A percentile compares a stretch with the other conserved stretches of the same genome.
Evolutionary conservation across 1,139 yeast species (phyloP).

Genomic region (Diutina neorugosa): DNA sequence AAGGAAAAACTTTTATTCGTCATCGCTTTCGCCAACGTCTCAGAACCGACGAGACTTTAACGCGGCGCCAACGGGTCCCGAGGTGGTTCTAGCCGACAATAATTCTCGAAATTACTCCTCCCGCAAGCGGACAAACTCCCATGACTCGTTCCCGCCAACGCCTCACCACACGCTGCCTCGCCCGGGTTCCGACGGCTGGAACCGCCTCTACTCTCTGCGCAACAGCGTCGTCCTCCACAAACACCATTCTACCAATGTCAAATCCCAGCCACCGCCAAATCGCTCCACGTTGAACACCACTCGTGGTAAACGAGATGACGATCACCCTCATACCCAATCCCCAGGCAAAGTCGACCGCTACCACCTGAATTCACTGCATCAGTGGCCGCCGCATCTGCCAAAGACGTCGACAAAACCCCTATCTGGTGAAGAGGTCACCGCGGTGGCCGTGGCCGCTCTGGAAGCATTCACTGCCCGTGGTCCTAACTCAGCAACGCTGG

Average conservation of each 20-base stretch:
- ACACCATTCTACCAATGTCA: neutral
- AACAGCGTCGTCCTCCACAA: neutral
- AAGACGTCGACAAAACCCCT: neutral
- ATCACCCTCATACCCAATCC: neutral
- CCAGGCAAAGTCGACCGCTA: neutral
- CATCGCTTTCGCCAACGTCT: neutral
- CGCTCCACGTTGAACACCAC: neutral
- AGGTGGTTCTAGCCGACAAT: neutral
- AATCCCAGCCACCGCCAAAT: neutral
- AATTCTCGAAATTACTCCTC: neutral
- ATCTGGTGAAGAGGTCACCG: neutral
- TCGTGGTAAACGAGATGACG: neutral
- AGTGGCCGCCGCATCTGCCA: neutral
- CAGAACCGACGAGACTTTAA: neutral
- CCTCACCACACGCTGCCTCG: neutral
- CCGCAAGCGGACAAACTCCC: neutral
- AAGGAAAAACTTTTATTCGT: neutral
- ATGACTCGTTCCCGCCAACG: neutral
- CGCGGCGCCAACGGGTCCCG: neutral
- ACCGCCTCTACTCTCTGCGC: neutral
- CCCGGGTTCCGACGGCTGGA: neutral
- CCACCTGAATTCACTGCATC: neutral
- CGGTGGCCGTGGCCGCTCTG: neutral
- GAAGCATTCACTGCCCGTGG: neutral
- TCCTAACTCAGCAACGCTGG: neutral